phyloP scores from a whole-genome alignment of 2,329 filamentous ascomycete genomes.

The Sclerotiophoma versabilis region DNA sequence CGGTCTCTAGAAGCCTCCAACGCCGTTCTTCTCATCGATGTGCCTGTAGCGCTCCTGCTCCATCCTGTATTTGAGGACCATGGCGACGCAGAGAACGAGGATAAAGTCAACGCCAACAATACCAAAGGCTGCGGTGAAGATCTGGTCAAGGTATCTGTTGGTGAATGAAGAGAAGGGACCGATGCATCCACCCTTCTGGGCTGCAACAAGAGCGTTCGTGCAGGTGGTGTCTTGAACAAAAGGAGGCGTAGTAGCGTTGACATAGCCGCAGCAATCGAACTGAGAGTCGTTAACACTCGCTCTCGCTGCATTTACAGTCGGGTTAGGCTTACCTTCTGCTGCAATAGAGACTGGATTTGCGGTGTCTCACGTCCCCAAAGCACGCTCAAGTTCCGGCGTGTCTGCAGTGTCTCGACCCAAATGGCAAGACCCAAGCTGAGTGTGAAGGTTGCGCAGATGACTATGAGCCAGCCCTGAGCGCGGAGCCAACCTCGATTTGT shows the following conservation, averaged over 20 bases:
- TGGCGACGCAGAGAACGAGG: constrained; percentile 74
- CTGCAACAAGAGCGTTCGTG: constrained; percentile 72
- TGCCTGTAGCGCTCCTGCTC: constrained; percentile 79
- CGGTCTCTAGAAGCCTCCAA: constrained; percentile 34
- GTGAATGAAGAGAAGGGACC: constrained; percentile 71
- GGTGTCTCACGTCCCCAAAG: constrained; percentile 68
- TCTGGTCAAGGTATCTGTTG: constrained; percentile 74
- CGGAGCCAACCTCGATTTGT: constrained; percentile 74
- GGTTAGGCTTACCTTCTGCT: constrained; percentile 66
- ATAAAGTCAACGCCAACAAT: constrained; percentile 74
- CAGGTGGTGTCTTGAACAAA: constrained; percentile 75
- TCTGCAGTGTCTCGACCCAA: constrained; percentile 73
- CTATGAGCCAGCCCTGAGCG: constrained; percentile 70
- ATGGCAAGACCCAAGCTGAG: constrained; percentile 69
- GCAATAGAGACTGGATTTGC: constrained; percentile 70
- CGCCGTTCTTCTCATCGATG: constrained; percentile 78
- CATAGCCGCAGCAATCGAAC: constrained; percentile 83
- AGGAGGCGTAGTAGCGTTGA: constrained; percentile 73
- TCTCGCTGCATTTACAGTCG: constrained; percentile 9
- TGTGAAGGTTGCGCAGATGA: constrained; percentile 69
- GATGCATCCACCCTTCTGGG: constrained; percentile 73
- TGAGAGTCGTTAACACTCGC: constrained; percentile 48
- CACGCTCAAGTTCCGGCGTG: constrained; percentile 66
- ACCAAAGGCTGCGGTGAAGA: constrained; percentile 82
- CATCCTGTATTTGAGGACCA: constrained; percentile 80